Evolutionary conservation across 2,329 filamentous ascomycete genomes (phyloP).

Genomic region (Penicillium crustosum): DNA sequence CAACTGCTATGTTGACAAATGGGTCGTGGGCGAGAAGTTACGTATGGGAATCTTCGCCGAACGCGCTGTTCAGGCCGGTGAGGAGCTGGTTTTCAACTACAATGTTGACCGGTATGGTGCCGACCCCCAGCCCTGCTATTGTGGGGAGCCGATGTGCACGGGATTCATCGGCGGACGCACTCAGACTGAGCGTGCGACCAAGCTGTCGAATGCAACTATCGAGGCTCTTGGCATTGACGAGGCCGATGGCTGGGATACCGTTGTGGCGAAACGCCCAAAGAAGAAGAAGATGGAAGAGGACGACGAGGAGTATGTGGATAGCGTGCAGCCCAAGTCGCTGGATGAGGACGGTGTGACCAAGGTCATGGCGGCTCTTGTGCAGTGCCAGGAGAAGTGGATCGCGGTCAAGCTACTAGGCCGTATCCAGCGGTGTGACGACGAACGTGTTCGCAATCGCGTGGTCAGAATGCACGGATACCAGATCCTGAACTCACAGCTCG

Average conservation of each 20-base stretch:
- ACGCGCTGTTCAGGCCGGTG: constrained; percentile 78
- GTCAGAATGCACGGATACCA: constrained; percentile 97
- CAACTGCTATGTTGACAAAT: constrained; percentile 99
- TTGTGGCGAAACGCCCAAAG: constrained; percentile 82
- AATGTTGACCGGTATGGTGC: constrained; percentile 98
- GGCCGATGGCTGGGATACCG: constrained; percentile 85
- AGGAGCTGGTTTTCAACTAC: constrained; percentile 98
- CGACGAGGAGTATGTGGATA: constrained; percentile 93
- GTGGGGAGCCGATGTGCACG: constrained; percentile 88
- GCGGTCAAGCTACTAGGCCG: constrained; percentile 89
- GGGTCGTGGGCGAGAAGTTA: constrained; percentile 95
- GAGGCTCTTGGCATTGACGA: constrained; percentile 96
- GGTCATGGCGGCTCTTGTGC: constrained; percentile 94
- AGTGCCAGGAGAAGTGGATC: constrained; percentile 99
- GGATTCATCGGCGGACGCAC: constrained; percentile 98
- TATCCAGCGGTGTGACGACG: constrained; percentile 82
- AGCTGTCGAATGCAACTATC: constrained; percentile 82
- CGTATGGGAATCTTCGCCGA: constrained; percentile 98
- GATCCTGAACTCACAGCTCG: constrained; percentile 83
- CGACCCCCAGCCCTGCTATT: constrained; percentile 95
- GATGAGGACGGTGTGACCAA: constrained; percentile 83
- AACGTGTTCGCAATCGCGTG: constrained; percentile 81
- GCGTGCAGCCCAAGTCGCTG: constrained; percentile 74
- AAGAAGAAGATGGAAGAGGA: constrained; percentile 91
- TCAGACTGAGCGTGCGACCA: constrained; percentile 91